Evolutionary conservation across 441 rosid genomes (phyloP).

Genomic region (Bocquillonia castaneifolia): DNA sequence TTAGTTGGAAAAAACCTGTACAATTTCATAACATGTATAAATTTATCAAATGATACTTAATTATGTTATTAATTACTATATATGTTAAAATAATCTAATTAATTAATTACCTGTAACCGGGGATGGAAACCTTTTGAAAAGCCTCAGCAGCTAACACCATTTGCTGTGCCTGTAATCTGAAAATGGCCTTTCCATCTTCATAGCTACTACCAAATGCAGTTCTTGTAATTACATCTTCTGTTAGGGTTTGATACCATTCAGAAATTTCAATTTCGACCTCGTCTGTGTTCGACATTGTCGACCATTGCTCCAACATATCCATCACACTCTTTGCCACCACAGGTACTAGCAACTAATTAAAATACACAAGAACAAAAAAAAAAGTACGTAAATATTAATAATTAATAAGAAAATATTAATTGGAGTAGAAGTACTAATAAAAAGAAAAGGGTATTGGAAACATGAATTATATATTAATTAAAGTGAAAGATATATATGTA

Average conservation of each 20-base stretch:
- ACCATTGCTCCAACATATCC: slow-evolving; percentile 71
- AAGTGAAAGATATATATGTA: neutral
- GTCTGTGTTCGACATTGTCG: slow-evolving; percentile 35
- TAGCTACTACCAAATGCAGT: slow-evolving; percentile 81
- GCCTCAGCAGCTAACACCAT: slow-evolving; percentile 78
- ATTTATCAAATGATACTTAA: no score
- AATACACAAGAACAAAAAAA: neutral
- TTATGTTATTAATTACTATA: no score
- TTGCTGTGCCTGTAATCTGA: slow-evolving; percentile 67
- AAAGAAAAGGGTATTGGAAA: neutral
- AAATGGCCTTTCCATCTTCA: slow-evolving; percentile 76
- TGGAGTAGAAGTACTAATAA: no score
- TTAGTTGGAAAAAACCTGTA: slow-evolving; percentile 66
- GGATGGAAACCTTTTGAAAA: slow-evolving; percentile 72
- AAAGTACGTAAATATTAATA: neutral
- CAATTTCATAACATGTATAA: no score
- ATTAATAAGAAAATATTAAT: neutral
- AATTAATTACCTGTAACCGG: slow-evolving; percentile 63
- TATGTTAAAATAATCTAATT: neutral
- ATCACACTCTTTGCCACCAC: slow-evolving; percentile 66
- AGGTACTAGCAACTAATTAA: slow-evolving; percentile 58
- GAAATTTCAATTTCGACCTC: slow-evolving; percentile 75
- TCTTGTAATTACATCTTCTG: slow-evolving; percentile 79
- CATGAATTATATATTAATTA: neutral
- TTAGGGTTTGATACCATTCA: slow-evolving; percentile 70